These are phyloP conservation scores for Zanthoxylum bungeanum DNA, from an alignment of 345 rosid genomes.

Conservation along the genomic window DNA sequence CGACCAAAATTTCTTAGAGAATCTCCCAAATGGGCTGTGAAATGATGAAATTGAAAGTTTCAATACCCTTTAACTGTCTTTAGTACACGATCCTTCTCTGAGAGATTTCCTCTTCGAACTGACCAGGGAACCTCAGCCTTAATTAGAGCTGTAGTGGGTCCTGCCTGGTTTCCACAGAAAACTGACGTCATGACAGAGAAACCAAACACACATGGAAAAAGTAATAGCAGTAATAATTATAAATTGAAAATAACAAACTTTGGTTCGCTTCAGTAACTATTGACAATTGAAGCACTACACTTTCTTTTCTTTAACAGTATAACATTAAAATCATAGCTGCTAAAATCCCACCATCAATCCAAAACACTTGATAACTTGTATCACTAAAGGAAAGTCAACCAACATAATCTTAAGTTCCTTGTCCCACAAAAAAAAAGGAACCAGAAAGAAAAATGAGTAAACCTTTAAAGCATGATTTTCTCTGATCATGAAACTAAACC, in stretches of 20 bases:
- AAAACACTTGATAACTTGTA: not conserved
- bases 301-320: not conserved
- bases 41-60: conserved; percentile 1
- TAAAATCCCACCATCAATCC: conserved; percentile 11
- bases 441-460: not conserved
- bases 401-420: not conserved
- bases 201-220: conserved; percentile 5
- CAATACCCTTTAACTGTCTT: conserved; percentile 72
- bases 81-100: conserved; percentile 53
- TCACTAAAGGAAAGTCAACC: not conserved
- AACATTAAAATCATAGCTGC: too few relatives aligned
- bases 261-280: not conserved
- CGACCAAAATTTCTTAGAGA: not conserved
- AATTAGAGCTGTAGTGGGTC: conserved; percentile 51
- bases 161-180: conserved; percentile 42
- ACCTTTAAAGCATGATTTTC: not conserved
- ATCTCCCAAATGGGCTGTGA: not conserved
- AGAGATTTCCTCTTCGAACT: conserved; percentile 50
- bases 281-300: not conserved
- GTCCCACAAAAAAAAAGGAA: not conserved
- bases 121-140: conserved; percentile 84
- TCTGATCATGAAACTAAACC: not conserved
- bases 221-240: too few relatives aligned
- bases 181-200: not conserved
- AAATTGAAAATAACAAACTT: conserved; percentile 1